Percentiles rank a stretch among this genome's conserved stretches.
Conservation (phyloP, 805 yeast genomes). For the Myxozyma nipponensis region DNA sequence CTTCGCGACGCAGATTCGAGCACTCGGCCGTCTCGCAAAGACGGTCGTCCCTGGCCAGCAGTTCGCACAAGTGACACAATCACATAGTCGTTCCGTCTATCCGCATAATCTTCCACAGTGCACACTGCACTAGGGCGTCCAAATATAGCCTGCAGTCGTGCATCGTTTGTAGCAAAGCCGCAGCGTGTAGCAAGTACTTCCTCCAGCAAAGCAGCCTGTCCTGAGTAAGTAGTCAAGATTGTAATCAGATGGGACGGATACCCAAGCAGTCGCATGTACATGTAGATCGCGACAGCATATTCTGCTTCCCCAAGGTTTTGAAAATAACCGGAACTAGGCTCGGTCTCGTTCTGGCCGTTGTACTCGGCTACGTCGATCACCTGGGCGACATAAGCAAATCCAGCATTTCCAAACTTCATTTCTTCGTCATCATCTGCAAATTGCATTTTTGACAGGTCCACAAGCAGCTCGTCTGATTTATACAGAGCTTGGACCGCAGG, state of each 20-base stretch:
- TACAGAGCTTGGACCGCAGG: slow-evolving; percentile 31
- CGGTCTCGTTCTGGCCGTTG: slow-evolving; percentile 36
- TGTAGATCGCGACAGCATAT: slow-evolving; percentile 44
- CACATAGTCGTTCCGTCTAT: slow-evolving; percentile 35
- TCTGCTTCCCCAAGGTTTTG: slow-evolving; percentile 51
- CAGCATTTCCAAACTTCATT: slow-evolving; percentile 37
- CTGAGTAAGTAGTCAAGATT: slow-evolving; percentile 42
- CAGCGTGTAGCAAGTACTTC: slow-evolving; percentile 42
- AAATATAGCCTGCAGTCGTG: slow-evolving; percentile 32
- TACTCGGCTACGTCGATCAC: slow-evolving; percentile 37
- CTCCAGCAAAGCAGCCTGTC: slow-evolving; percentile 43
- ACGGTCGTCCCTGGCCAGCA: slow-evolving; percentile 28
- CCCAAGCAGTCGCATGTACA: slow-evolving; percentile 46
- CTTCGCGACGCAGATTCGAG: slow-evolving; percentile 34
- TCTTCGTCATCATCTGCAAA: slow-evolving; percentile 12
- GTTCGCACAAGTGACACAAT: slow-evolving; percentile 42
- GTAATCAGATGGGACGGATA: slow-evolving; percentile 42
- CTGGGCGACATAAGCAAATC: slow-evolving; percentile 37
- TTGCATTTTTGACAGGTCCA: slow-evolving; percentile 5
- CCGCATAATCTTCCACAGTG: slow-evolving; percentile 35
- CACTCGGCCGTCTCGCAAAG: slow-evolving; percentile 30
- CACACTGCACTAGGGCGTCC: slow-evolving; percentile 35
- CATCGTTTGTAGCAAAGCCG: too few relatives aligned
- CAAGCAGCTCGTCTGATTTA: slow-evolving; percentile 30
- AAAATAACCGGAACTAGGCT: slow-evolving; percentile 31